Base-by-base conservation (phyloP, 2,329 filamentous ascomycete genomes). In the Xylaria sp. region DNA sequence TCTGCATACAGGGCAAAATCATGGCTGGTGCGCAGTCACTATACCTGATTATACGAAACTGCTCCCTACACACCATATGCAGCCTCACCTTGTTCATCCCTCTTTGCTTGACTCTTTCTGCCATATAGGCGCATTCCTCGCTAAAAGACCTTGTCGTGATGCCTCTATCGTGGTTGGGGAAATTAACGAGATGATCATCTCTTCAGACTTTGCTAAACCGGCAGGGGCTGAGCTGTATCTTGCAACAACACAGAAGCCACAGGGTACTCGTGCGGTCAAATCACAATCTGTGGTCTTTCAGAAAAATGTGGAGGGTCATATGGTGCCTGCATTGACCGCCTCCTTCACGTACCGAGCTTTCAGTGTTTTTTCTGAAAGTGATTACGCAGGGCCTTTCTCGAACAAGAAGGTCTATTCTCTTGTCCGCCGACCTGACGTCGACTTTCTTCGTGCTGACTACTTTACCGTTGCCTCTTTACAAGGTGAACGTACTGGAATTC, bases 161-260 rank as follows among this genome's bases (percentile, higher is more conserved):
- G 63, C 63, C 23, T 65, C 63, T 29, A 65, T 65, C n/a, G 63
- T 65, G 5, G 63, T 65, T 27, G 63, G 63, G 2, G 47, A 65
- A 37, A 65, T 65, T 10, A 65, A 59, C 47, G 54, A 65, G 32
- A 65, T 65, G 63, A 53, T 35, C 12, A 65, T 65, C 55, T 60
- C 63, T 21, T 35, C 55, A 16, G 54, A 65, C 35, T 60, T 65
- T 44, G 42, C 63, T 8, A 48, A 60, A 42, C 10, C 32, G n/a
- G 54, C 63, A 2, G 63, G 63, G 44, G 54, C 42, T 18, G 32
- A 59, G 54, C 25, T 65, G n/a, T 65, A 51, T 29, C 54, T 65
- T 27, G 63, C 63, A 65, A 65, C 63, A 42, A 65, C 63, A 21
- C 63, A 65, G 23, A 54, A 65, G 54, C 63, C 54, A 25, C 54